Percentiles rank a stretch among this genome's conserved stretches.
Conservation (phyloP, 2,329 filamentous ascomycete genomes). For the Paecilomyces niveus region DNA sequence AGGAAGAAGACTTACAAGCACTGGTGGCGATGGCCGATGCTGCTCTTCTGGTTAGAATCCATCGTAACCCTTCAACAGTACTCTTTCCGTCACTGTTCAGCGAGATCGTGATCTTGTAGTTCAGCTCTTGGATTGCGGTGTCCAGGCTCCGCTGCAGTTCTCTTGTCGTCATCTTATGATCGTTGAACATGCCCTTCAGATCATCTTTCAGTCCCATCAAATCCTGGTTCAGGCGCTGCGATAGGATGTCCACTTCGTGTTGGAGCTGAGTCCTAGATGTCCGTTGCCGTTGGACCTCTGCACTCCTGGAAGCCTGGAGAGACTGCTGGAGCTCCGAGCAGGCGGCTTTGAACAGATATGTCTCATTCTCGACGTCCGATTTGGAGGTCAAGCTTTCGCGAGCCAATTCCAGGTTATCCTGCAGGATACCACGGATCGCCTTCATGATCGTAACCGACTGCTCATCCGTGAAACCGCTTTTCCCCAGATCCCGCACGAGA, state of each 20-base stretch:
- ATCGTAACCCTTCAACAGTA: slow-evolving; percentile 83
- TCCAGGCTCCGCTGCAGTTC: slow-evolving; percentile 83
- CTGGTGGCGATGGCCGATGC: slow-evolving; percentile 51
- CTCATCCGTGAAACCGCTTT: slow-evolving; percentile 61
- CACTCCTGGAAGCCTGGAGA: slow-evolving; percentile 68
- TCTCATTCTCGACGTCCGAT: slow-evolving; percentile 88
- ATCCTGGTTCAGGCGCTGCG: slow-evolving; percentile 79
- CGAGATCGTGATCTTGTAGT: slow-evolving; percentile 89
- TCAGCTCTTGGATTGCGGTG: slow-evolving; percentile 84
- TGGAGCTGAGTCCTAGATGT: slow-evolving; percentile 79
- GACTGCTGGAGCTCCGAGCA: slow-evolving; percentile 88
- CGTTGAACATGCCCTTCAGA: slow-evolving; percentile 92
- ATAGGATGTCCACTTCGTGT: slow-evolving; percentile 90
- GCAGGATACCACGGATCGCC: slow-evolving; percentile 69
- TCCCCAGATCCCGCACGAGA: slow-evolving; percentile 71
- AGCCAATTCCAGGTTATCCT: slow-evolving; percentile 73
- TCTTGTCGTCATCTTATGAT: slow-evolving; percentile 84
- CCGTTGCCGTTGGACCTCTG: slow-evolving; percentile 72
- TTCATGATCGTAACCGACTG: slow-evolving; percentile 91
- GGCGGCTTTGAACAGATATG: slow-evolving; percentile 87
- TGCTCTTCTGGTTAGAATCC: slow-evolving; percentile 67
- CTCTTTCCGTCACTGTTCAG: slow-evolving; percentile 87
- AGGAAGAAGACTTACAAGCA: slow-evolving; percentile 34
- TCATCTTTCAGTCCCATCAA: slow-evolving; percentile 75
- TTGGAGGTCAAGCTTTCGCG: slow-evolving; percentile 77